Evolutionary conservation across 139 green algal genomes (phyloP), one percentile per base, ranked within the genome.

Genomic region (Chlorella sp.): DNA sequence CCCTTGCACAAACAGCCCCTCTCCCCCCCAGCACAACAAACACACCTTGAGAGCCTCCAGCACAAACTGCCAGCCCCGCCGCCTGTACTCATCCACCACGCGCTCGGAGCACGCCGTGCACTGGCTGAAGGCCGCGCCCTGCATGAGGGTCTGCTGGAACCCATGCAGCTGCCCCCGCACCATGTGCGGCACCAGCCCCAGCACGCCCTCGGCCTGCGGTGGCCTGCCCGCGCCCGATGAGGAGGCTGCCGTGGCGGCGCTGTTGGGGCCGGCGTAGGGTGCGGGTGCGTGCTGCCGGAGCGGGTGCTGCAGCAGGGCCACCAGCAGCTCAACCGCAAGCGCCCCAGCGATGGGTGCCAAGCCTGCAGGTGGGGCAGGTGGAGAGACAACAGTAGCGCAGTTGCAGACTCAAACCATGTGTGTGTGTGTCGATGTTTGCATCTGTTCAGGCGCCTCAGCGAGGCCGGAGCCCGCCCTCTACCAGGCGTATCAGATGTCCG

Each of bases 291-390:
- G 22, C 24, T 31, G 55, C 22, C 55, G 22, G 6, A 31, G 2
- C 0, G 86, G 90, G 71, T 98, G 91, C 75, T 95, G 84, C 75
- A 95, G 35, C 73, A 91, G 42, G 5, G 90, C 84, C 20, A 91
- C 89, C 71, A 95, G 74, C 27, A 98, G 75, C 83, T 99, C 95
- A 17, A 94, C 93, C 6, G 92, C 91, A 61, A 98, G 79, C 5
- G 92, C 85, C 5, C 86, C 88, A 30, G 95, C 94, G 31, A 98
- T 93, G 35, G 84, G 76, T 6, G 91, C 93, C 31, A 99, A 83
- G 0, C 95, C 95, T 97, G 90, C 93, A 97, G 33, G 71, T 94
- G 3, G n/a, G n/a, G n/a, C n/a, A n/a, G n/a, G n/a, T n/a, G n/a
- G n/a, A n/a, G n/a, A n/a, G n/a, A n/a, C n/a, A n/a, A n/a, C n/a